Evolutionary conservation across 2,329 filamentous ascomycete species (phyloP).

Genomic region (Anisogramma anomala): DNA sequence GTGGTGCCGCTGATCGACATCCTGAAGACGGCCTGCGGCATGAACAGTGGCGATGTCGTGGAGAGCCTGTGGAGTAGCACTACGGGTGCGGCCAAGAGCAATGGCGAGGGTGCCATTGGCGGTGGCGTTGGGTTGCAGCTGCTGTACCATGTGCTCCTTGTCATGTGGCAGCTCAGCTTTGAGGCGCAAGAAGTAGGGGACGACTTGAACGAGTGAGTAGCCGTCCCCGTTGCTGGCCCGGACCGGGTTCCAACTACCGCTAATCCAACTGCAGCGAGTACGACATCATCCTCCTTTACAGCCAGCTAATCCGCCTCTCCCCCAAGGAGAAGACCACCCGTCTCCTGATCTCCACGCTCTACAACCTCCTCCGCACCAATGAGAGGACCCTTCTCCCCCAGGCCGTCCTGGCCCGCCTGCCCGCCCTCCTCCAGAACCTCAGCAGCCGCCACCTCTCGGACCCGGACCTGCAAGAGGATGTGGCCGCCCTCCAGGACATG

Average conservation of each 20-base stretch:
- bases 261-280: conserved; percentile 56
- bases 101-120: conserved; percentile 52
- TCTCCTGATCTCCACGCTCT: conserved; percentile 75
- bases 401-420: conserved; percentile 76
- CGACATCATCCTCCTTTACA: conserved; percentile 83
- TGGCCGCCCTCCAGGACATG: conserved; percentile 49
- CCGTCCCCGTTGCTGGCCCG: not conserved
- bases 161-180: conserved; percentile 94
- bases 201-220: conserved; percentile 73
- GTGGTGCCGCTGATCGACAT: conserved; percentile 73
- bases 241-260: conserved; percentile 11
- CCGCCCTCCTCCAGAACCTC: conserved; percentile 51
- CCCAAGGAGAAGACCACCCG: conserved; percentile 97
- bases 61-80: conserved; percentile 51
- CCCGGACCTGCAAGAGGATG: conserved; percentile 51
- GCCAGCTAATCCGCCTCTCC: conserved; percentile 80
- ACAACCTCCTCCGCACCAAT: conserved; percentile 68
- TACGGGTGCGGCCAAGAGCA: conserved; percentile 37
- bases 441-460: conserved; percentile 51
- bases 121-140: conserved; percentile 86
- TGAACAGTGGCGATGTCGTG: conserved; percentile 51
- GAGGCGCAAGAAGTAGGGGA: conserved; percentile 63
- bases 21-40: conserved; percentile 64
- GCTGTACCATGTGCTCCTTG: conserved; percentile 84
- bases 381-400: conserved; percentile 66